A percentile compares a stretch with the other conserved stretches of the same genome.
Evolutionary conservation across 495 filamentous ascomycete species (phyloP).

Genomic region (Durotheca rogersii): DNA sequence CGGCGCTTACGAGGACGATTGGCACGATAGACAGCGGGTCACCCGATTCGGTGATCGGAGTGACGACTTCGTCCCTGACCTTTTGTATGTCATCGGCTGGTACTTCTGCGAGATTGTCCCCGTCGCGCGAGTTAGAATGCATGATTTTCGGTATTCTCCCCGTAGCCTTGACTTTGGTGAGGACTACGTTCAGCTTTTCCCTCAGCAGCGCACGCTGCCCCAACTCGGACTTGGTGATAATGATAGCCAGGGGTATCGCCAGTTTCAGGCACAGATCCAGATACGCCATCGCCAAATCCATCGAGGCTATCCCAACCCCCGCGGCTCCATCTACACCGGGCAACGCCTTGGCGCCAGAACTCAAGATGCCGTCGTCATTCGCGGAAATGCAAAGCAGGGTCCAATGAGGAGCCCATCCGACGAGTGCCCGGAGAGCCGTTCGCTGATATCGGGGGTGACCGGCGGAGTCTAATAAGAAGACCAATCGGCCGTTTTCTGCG

Average conservation of each 20-base stretch:
- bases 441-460: constrained; percentile 84
- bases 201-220: constrained; percentile 69
- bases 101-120: constrained; percentile 39
- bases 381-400: constrained; percentile 85
- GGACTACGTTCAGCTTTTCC: constrained; percentile 66
- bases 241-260: constrained; percentile 69
- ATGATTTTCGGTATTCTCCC: constrained; percentile 73
- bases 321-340: constrained; percentile 49
- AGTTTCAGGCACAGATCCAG: constrained; percentile 84
- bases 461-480: constrained; percentile 86
- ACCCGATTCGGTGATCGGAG: constrained; percentile 44
- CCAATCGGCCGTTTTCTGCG: constrained; percentile 72
- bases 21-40: constrained; percentile 65
- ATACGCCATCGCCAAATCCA: constrained; percentile 75
- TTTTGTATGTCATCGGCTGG: constrained; percentile 50
- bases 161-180: constrained; percentile 74
- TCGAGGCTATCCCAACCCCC: constrained; percentile 42
- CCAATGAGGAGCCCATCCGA: constrained; percentile 96
- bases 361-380: constrained; percentile 60
- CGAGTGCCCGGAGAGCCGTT: constrained; percentile 81
- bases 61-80: constrained; percentile 50
- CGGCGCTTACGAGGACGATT: constrained; percentile 83
- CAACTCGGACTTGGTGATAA: constrained; percentile 89
- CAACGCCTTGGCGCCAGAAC: constrained; percentile 50
- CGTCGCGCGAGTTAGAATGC: constrained; percentile 43